Percentiles rank a stretch among this genome's conserved stretches.
Evolutionary conservation across 495 filamentous ascomycete species (phyloP).

Genomic region (Xylaria intraflava): DNA sequence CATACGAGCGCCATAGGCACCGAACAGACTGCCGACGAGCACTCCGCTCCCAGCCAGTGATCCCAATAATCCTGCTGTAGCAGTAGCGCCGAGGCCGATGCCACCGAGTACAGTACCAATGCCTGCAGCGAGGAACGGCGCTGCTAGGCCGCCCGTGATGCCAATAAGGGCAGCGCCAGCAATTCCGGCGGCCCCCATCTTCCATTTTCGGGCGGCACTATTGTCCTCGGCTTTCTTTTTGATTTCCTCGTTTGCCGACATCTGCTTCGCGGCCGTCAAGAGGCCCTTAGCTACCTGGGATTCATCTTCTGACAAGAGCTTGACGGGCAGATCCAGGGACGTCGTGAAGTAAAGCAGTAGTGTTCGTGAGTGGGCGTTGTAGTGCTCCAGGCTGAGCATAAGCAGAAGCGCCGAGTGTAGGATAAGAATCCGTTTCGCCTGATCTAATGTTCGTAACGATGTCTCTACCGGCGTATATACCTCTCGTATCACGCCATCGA

Average conservation of each 20-base stretch:
- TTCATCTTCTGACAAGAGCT: constrained; percentile 66
- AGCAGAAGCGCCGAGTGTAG: constrained; percentile 63
- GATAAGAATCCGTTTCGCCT: constrained; percentile 40
- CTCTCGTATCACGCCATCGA: constrained; percentile 44
- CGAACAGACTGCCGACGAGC: constrained; percentile 80
- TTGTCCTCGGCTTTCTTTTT: constrained; percentile 64
- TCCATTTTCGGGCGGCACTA: constrained; percentile 62
- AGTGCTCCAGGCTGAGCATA: constrained; percentile 73
- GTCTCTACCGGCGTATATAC: constrained; percentile 44
- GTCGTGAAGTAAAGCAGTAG: constrained; percentile 64
- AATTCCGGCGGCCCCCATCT: constrained; percentile 66
- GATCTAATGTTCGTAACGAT: constrained; percentile 31
- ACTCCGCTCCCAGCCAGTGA: constrained; percentile 70
- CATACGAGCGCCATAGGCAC: constrained; percentile 81
- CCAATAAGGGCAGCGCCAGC: constrained; percentile 80
- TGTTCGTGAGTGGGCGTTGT: constrained; percentile 68
- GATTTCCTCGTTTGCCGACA: constrained; percentile 62
- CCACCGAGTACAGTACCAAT: constrained; percentile 78
- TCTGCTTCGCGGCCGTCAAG: constrained; percentile 63
- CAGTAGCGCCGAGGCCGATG: constrained; percentile 64
- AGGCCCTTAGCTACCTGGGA: constrained; percentile 67
- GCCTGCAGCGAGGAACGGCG: constrained; percentile 78
- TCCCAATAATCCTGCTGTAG: constrained; percentile 77
- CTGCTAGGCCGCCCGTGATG: constrained; percentile 75
- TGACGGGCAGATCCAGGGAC: constrained; percentile 58